Evolutionary conservation across 768 basidiomycete genomes (phyloP).

Genomic region (Strobilomyces echinocephalus): DNA sequence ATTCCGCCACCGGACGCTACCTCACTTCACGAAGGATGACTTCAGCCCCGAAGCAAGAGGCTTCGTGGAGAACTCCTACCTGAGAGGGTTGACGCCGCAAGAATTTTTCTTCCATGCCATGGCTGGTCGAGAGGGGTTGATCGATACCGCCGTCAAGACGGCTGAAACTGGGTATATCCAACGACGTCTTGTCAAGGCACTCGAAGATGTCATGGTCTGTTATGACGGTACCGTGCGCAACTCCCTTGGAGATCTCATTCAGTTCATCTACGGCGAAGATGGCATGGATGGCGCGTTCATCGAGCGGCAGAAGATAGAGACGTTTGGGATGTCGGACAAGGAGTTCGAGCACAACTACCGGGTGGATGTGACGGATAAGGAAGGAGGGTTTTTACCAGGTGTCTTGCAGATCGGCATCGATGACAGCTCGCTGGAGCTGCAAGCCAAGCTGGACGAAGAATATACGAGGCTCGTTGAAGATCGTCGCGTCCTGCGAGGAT

Average conservation of each 20-base stretch:
- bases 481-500: conserved; percentile 69
- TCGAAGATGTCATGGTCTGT: conserved; percentile 96
- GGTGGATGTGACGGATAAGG: conserved; percentile 88
- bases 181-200: conserved; percentile 93
- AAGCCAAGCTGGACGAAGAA: conserved; percentile 80
- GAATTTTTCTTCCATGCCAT: conserved; percentile 99
- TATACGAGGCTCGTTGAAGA: conserved; percentile 63
- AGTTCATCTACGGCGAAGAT: conserved; percentile 97
- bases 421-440: conserved; percentile 76
- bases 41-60: conserved; percentile 97
- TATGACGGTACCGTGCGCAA: conserved; percentile 98
- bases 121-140: conserved; percentile 98
- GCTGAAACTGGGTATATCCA: conserved; percentile 99
- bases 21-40: conserved; percentile 98
- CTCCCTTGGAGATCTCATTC: conserved; percentile 91
- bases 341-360: conserved; percentile 90
- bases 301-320: conserved; percentile 91
- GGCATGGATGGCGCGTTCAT: conserved; percentile 99
- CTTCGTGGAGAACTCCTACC: conserved; percentile 98
- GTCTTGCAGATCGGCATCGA: conserved; percentile 86
- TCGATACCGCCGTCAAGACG: conserved; percentile 99
- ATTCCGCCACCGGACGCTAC: conserved; percentile 92
- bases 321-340: conserved; percentile 73
- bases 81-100: conserved; percentile 93
- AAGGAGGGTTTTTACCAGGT: conserved; percentile 73